Percentiles rank a stretch among this genome's conserved stretches.
phyloP scores from a whole-genome alignment of 2,329 filamentous ascomycete species.

The Chaetomium strumarium region DNA sequence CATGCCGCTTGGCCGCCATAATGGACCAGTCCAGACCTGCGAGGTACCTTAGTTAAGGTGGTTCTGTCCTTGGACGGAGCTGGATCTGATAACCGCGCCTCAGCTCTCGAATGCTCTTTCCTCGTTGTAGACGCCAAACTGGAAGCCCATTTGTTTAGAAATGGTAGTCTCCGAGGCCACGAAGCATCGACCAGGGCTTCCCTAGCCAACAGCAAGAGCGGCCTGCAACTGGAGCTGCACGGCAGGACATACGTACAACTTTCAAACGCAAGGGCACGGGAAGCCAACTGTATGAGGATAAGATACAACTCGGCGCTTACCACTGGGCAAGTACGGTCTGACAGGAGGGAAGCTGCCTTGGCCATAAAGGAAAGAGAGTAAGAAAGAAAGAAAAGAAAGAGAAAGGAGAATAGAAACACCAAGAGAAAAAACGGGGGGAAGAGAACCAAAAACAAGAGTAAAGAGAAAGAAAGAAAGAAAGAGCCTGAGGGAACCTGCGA shows the following conservation, averaged over 20 bases:
- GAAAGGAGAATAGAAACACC: slow-evolving; percentile 25
- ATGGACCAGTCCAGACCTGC: too few species aligned
- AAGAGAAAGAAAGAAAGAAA: slow-evolving; percentile 29
- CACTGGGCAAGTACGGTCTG: not conserved
- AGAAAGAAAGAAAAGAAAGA: slow-evolving; percentile 28
- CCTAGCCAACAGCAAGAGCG: too few species aligned
- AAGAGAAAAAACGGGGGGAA: slow-evolving; percentile 25
- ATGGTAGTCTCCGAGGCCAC: too few species aligned
- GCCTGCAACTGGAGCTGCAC: not conserved
- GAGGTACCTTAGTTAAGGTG: too few species aligned
- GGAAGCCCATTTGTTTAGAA: too few species aligned
- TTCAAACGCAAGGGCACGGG: not conserved
- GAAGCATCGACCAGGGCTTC: too few species aligned
- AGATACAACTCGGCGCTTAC: not conserved
- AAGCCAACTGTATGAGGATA: not conserved
- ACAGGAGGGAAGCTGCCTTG: not conserved
- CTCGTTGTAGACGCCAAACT: too few species aligned
- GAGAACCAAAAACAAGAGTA: slow-evolving; percentile 25
- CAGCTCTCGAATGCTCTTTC: too few species aligned
- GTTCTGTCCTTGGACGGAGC: too few species aligned
- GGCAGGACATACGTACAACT: not conserved
- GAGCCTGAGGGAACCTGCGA: slow-evolving; percentile 6
- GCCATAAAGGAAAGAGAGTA: not conserved
- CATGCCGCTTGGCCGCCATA: too few species aligned
- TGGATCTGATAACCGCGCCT: too few species aligned